Evolutionary conservation across 2,329 filamentous ascomycete genomes (phyloP).

Genomic region (Colletotrichum cereale): DNA sequence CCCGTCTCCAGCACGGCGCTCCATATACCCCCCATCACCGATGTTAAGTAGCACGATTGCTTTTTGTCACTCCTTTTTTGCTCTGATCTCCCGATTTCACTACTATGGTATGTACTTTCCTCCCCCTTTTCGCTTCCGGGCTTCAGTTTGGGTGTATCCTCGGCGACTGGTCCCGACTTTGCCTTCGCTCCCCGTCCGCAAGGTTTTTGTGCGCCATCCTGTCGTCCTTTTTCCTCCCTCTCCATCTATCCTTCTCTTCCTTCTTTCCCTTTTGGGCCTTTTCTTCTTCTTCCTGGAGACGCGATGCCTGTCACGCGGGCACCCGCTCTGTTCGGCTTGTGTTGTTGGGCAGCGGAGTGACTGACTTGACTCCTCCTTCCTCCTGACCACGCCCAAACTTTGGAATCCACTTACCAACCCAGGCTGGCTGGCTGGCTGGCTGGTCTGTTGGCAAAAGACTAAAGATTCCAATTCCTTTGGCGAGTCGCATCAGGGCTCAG

Average conservation of each 20-base stretch:
- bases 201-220: conserved; percentile 20
- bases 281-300: neutral
- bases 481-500: conserved; percentile 22
- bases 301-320: conserved; percentile 32
- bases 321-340: conserved; percentile 5
- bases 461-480: conserved; percentile 31
- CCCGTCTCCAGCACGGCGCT: conserved; percentile 26
- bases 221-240: conserved; percentile 5
- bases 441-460: neutral
- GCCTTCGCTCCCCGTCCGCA: conserved; percentile 8
- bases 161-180: conserved; percentile 20
- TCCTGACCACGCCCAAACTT: conserved; percentile 15
- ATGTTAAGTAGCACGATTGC: conserved; percentile 21
- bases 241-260: too few relatives aligned
- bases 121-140: neutral
- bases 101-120: neutral
- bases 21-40: conserved; percentile 40
- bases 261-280: neutral
- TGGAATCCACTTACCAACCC: conserved; percentile 25
- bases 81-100: neutral
- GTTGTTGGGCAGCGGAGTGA: conserved; percentile 8
- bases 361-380: conserved; percentile 6
- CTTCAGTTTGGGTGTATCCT: neutral
- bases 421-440: neutral
- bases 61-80: neutral